Conservation (phyloP, 495 filamentous ascomycete genomes). For the Hypoxylon cercidicola region DNA sequence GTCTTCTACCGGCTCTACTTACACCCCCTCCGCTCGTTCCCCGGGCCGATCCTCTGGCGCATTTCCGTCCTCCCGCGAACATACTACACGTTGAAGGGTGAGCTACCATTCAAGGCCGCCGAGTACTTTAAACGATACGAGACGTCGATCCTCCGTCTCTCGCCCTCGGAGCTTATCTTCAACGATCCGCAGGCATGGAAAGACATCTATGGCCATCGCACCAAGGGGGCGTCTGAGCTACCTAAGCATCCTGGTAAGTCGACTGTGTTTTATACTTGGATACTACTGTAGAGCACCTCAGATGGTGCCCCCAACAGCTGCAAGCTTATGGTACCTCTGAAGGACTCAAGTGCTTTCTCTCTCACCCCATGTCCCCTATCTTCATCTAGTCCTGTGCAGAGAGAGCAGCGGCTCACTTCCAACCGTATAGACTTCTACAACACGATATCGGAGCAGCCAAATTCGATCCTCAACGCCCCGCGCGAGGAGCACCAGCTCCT, state of each 20-base stretch:
- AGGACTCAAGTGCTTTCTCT: too few relatives aligned
- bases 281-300: too few relatives aligned
- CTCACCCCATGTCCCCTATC: too few relatives aligned
- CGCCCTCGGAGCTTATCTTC: conserved; percentile 64
- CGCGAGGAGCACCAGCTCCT: conserved; percentile 56
- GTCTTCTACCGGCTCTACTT: conserved; percentile 59
- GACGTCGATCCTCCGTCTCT: conserved; percentile 60
- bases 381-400: too few relatives aligned
- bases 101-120: conserved; percentile 53
- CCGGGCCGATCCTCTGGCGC: conserved; percentile 59
- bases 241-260: conserved; percentile 45
- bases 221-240: conserved; percentile 43
- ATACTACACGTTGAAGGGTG: conserved; percentile 48
- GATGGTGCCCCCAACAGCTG: too few relatives aligned
- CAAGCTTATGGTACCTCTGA: too few relatives aligned
- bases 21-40: conserved; percentile 61
- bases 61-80: conserved; percentile 48
- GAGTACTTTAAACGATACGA: conserved; percentile 63
- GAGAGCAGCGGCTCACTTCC: conserved; percentile 4
- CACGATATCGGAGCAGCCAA: conserved; percentile 38
- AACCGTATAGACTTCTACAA: conserved; percentile 42
- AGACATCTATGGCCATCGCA: conserved; percentile 63
- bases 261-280: too few relatives aligned
- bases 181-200: conserved; percentile 62
- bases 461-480: conserved; percentile 46